Conservation (phyloP, 2,329 filamentous ascomycete species). For the Curvularia verruculosa region DNA sequence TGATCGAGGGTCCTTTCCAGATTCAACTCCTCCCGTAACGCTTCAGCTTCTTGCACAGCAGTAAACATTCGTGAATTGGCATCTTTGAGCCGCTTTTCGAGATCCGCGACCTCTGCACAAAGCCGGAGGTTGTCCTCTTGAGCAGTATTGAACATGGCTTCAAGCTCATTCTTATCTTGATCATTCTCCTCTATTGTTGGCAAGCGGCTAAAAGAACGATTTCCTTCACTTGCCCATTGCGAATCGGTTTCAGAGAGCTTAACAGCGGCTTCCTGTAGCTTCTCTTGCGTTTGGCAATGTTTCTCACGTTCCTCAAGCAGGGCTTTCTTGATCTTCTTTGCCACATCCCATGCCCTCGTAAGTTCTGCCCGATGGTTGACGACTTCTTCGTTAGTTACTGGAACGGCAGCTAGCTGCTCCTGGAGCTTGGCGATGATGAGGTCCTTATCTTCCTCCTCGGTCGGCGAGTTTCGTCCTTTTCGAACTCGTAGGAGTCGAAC, state of each 20-base stretch:
- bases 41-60: conserved; percentile 31
- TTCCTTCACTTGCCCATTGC: conserved; percentile 12
- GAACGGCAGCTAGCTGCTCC: conserved; percentile 31
- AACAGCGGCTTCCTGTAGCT: conserved; percentile 29
- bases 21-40: conserved; percentile 32
- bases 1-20: conserved; percentile 36
- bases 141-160: conserved; percentile 45
- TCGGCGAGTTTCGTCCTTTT: conserved; percentile 32
- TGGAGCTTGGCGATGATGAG: conserved; percentile 38
- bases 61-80: conserved; percentile 37
- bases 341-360: conserved; percentile 41
- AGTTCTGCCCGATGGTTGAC: conserved; percentile 39
- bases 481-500: conserved; percentile 40
- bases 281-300: conserved; percentile 36
- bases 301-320: conserved; percentile 37
- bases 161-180: conserved; percentile 42
- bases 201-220: conserved; percentile 22
- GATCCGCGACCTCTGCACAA: conserved; percentile 34
- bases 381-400: conserved; percentile 28
- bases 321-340: conserved; percentile 35
- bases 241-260: conserved; percentile 27
- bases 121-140: conserved; percentile 45
- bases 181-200: conserved; percentile 42
- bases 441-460: conserved; percentile 32
- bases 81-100: conserved; percentile 40